These are phyloP conservation scores for Nakaseomyces sp. DNA, from an alignment of 1,139 yeast genomes.

Conservation along the genomic window DNA sequence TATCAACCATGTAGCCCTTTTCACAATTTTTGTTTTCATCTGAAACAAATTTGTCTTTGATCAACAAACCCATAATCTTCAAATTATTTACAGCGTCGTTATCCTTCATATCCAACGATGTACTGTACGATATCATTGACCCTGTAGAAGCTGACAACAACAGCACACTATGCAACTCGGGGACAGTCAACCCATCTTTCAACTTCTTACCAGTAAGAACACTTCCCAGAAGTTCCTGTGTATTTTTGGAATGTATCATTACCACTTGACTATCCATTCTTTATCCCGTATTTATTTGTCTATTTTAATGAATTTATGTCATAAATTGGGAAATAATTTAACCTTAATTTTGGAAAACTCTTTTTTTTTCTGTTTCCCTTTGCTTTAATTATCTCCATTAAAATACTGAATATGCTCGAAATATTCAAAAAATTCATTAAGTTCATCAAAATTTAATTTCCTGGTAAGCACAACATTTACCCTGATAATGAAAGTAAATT, in stretches of 20 bases:
- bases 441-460: too few relatives aligned
- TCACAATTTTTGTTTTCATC: background rate
- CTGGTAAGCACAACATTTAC: too few relatives aligned
- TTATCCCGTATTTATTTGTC: background rate
- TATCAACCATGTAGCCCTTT: background rate
- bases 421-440: too few relatives aligned
- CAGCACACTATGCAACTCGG: slow-evolving; percentile 23
- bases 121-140: slow-evolving; percentile 24
- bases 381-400: too few relatives aligned
- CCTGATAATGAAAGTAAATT: too few relatives aligned
- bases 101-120: slow-evolving; percentile 10
- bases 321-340: too few relatives aligned
- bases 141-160: slow-evolving; percentile 24
- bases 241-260: slow-evolving; percentile 19
- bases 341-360: too few relatives aligned
- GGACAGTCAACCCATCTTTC: slow-evolving; percentile 7
- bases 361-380: too few relatives aligned
- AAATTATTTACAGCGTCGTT: slow-evolving; percentile 21
- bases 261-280: background rate
- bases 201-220: background rate
- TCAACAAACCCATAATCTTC: slow-evolving; percentile 28
- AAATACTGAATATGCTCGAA: too few relatives aligned
- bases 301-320: too few relatives aligned
- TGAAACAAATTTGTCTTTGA: slow-evolving; percentile 23
- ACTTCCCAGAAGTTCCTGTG: slow-evolving; percentile 12